These are phyloP conservation scores for Coemansia sp. DNA, from an alignment of 192 early-diverging fungal species.

Conservation along the genomic window DNA sequence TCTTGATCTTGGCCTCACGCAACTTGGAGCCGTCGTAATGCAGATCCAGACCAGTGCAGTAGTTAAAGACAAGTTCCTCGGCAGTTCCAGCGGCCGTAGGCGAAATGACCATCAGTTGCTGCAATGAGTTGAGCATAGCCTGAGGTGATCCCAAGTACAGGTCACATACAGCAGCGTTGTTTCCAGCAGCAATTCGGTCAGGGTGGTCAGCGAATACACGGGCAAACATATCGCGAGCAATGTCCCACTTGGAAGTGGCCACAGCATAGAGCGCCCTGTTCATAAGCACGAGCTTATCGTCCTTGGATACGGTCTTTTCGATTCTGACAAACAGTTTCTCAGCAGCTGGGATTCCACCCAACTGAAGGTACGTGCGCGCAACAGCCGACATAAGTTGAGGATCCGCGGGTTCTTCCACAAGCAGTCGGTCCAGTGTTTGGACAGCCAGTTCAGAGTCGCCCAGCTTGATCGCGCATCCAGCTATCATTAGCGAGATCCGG, in stretches of 20 bases:
- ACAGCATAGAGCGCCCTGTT: constrained; percentile 45
- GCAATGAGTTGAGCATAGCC: constrained; percentile 31
- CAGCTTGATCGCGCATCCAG: constrained; percentile 11
- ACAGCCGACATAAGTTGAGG: constrained; percentile 30
- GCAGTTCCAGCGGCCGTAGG: constrained; percentile 40
- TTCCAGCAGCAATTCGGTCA: constrained; percentile 25
- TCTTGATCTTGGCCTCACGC: constrained; percentile 36
- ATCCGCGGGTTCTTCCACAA: constrained; percentile 1
- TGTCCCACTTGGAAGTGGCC: constrained; percentile 35
- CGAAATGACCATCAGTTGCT: constrained; percentile 26
- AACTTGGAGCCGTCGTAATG: constrained; percentile 37
- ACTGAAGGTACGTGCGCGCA: constrained; percentile 36
- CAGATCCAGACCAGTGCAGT: constrained; percentile 48
- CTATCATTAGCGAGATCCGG: constrained; percentile 23
- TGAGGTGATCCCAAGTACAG: constrained; percentile 47
- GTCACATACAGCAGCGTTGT: constrained; percentile 44
- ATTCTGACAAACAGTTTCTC: constrained; percentile 24
- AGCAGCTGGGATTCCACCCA: constrained; percentile 30
- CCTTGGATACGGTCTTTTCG: constrained; percentile 10
- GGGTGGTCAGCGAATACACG: constrained; percentile 7
- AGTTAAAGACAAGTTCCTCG: constrained; percentile 46
- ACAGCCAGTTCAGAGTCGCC: constrained; percentile 18
- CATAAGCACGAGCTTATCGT: constrained; percentile 27
- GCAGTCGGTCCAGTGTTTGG: constrained; percentile 10
- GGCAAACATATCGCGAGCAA: constrained; percentile 27